Evolutionary conservation across 176 grass and related monocot species (phyloP).

Genomic region (Aegilops tauschii): DNA sequence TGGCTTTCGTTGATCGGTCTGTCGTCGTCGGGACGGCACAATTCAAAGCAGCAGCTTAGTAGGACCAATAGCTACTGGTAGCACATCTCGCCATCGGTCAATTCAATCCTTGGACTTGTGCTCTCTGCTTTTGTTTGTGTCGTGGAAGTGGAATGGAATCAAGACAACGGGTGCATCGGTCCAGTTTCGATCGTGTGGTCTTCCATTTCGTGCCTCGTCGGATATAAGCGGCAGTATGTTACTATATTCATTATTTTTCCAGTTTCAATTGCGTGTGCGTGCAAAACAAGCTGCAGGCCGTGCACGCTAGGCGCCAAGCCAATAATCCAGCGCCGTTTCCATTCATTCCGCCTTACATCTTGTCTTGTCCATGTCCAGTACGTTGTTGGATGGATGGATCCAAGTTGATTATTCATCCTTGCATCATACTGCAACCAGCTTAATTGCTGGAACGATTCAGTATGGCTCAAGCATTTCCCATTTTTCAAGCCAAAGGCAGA

Average conservation of each 20-base stretch:
- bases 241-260: not conserved
- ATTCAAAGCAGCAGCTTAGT: not conserved
- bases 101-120: not conserved
- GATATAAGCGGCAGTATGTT: too few species aligned
- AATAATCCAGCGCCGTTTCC: not conserved
- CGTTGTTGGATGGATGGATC: not conserved
- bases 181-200: not conserved
- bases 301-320: too few species aligned
- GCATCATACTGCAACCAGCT: not conserved
- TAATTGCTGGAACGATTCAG: not conserved
- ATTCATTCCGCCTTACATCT: not conserved
- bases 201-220: too few species aligned
- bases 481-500: not conserved
- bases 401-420: not conserved
- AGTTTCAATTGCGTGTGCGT: not conserved
- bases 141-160: not conserved
- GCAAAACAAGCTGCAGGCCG: not conserved
- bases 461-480: not conserved
- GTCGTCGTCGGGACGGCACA: not conserved
- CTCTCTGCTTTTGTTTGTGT: not conserved
- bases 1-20: not conserved
- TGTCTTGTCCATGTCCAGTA: not conserved
- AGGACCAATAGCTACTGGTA: not conserved
- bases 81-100: not conserved
- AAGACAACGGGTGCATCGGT: not conserved